Conservation (phyloP, 2,329 filamentous ascomycete genomes). For the Colletotrichum kahawae region DNA sequence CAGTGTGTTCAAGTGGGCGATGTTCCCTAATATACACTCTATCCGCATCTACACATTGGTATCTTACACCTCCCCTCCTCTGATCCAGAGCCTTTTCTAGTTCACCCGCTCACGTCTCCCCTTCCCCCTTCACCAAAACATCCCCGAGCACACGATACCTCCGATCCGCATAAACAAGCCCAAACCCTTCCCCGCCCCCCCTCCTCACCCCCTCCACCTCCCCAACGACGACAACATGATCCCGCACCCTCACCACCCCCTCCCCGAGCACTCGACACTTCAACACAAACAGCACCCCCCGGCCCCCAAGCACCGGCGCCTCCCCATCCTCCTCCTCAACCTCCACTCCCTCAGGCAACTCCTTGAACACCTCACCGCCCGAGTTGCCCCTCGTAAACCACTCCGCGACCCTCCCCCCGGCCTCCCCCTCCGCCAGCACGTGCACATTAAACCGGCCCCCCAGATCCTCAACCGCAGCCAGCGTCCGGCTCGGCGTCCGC, state of each 20-base stretch:
- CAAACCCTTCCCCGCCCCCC: slow-evolving; percentile 39
- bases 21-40: background rate
- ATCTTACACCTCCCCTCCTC: background rate
- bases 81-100: too few species aligned
- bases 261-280: slow-evolving; percentile 48
- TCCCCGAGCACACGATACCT: slow-evolving; percentile 49
- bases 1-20: background rate
- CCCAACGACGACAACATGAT: slow-evolving; percentile 58
- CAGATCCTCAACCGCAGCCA: slow-evolving; percentile 50
- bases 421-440: slow-evolving; percentile 50
- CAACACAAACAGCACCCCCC: slow-evolving; percentile 58
- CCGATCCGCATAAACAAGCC: slow-evolving; percentile 55
- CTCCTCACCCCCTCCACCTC: slow-evolving; percentile 53
- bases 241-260: slow-evolving; percentile 52
- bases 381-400: slow-evolving; percentile 57
- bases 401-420: slow-evolving; percentile 55
- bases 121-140: slow-evolving; percentile 30
- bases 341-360: slow-evolving; percentile 28
- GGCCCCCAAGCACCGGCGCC: slow-evolving; percentile 50
- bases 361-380: slow-evolving; percentile 40
- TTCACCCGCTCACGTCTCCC: background rate
- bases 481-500: slow-evolving; percentile 58
- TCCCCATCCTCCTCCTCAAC: slow-evolving; percentile 22
- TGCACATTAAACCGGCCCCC: slow-evolving; percentile 60
- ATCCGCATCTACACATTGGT: slow-evolving; percentile 1